phyloP scores from a whole-genome alignment of 257 asterid genomes.

The Petunia axillaris region DNA sequence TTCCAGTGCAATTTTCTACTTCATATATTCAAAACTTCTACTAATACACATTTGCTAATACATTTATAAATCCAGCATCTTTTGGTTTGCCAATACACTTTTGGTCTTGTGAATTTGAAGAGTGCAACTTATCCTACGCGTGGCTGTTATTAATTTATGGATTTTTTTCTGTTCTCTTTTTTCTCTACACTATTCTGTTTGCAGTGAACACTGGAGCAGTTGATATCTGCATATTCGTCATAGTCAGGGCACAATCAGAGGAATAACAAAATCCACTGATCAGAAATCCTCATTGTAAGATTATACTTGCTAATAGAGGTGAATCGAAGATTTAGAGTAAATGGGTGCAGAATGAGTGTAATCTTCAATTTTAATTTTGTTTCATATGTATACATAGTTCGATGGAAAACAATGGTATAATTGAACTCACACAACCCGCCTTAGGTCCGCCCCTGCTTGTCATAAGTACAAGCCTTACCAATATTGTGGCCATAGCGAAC shows the following conservation, averaged over 20 bases:
- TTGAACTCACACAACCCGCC: no score
- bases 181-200: background rate
- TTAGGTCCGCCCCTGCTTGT: no score
- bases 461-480: no score
- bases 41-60: no score
- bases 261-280: no score
- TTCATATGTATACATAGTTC: no score
- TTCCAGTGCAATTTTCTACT: background rate
- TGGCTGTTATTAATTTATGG: background rate
- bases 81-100: conserved; percentile 13
- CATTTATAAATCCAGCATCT: background rate
- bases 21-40: background rate
- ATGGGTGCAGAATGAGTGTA: background rate
- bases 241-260: background rate
- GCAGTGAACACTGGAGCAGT: background rate
- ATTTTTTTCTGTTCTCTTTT: background rate
- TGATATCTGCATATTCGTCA: background rate
- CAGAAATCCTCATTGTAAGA: no score
- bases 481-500: no score
- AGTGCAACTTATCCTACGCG: background rate
- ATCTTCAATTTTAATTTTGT: no score
- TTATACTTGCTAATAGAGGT: no score
- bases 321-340: background rate
- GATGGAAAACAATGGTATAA: no score
- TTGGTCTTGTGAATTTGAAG: background rate